Base-by-base conservation (phyloP, 176 grass and related monocot species). In the Chloris gayana region DNA sequence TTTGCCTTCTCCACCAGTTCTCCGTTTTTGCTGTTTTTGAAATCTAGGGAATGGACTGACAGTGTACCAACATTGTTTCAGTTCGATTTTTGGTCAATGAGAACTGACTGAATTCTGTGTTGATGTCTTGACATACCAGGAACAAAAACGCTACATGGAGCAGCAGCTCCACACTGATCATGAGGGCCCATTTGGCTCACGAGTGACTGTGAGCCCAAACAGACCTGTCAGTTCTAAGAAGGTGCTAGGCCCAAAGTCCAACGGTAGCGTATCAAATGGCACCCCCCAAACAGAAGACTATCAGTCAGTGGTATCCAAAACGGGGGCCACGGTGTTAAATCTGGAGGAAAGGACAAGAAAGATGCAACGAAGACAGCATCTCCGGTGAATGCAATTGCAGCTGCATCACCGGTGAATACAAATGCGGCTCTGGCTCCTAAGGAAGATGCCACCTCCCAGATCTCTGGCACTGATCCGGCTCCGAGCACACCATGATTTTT, bases 81-180 rank as follows among this genome's bases (percentile, higher is more conserved):
- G 7, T 45, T 44, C 64, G 11, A 4, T 4, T n/a, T n/a, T 39
- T 70, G 26, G 44, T 68, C 12, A 59, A 14, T 33, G 12, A 33
- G 6, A 71, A 77, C 26, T 59, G 15, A 70, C 26, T 77, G 27
- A 57, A 38, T 14, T 54, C 39, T 54, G 2, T 30, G 2, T 30
- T 47, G 4, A 5, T 74, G 62, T 72, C 39, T 57, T 22, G 19
- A 73, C 45, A 70, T 83, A 53, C 27, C 85, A 99, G 97, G 97
- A 99, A 80, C 97, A 99, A 68, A 99, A 99, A 76, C 83, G 85
- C 17, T 88, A 91, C 17, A 42, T 72, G 4, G 91, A 91, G 82
- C 93, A 91, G 70, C 83, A 88, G 44, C 69, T 84, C 35, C 67
- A 59, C 72, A 91, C 82, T n/a, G 97, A 99, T 38, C 93, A 93